Conservation (phyloP, 805 yeast species). For the Ogataea chonburiensis region DNA sequence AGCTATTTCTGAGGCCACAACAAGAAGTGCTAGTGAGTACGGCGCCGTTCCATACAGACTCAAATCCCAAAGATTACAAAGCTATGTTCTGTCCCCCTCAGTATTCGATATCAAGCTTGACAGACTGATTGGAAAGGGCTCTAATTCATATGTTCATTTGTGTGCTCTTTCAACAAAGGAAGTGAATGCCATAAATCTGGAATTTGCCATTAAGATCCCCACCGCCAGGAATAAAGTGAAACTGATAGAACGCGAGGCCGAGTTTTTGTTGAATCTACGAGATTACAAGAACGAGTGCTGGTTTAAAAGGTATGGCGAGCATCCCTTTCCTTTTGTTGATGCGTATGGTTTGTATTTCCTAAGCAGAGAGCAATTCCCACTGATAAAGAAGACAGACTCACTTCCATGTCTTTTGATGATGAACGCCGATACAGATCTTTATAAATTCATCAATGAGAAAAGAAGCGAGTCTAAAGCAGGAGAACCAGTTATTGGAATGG, state of each 20-base stretch:
- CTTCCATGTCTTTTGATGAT: conserved; percentile 32
- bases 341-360: conserved; percentile 31
- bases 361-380: conserved; percentile 24
- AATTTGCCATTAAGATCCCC: conserved; percentile 33
- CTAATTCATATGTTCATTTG: conserved; percentile 31
- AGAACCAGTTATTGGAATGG: conserved; percentile 23
- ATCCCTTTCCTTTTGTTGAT: conserved; percentile 28
- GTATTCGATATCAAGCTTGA: conserved; percentile 23
- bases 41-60: conserved; percentile 14
- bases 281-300: conserved; percentile 21
- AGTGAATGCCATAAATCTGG: conserved; percentile 6
- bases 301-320: conserved; percentile 8
- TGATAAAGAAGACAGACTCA: conserved; percentile 25
- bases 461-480: background rate
- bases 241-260: conserved; percentile 29
- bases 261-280: conserved; percentile 23
- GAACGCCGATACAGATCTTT: conserved; percentile 30
- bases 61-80: conserved; percentile 16
- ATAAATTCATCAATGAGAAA: conserved; percentile 20
- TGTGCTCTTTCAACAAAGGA: conserved; percentile 19
- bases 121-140: conserved; percentile 29
- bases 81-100: conserved; percentile 22
- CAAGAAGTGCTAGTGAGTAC: background rate
- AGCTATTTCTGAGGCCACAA: background rate
- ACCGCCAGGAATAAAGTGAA: conserved; percentile 24